phyloP scores from a whole-genome alignment of 2,329 filamentous ascomycete species.

The Phialophora tarda region DNA sequence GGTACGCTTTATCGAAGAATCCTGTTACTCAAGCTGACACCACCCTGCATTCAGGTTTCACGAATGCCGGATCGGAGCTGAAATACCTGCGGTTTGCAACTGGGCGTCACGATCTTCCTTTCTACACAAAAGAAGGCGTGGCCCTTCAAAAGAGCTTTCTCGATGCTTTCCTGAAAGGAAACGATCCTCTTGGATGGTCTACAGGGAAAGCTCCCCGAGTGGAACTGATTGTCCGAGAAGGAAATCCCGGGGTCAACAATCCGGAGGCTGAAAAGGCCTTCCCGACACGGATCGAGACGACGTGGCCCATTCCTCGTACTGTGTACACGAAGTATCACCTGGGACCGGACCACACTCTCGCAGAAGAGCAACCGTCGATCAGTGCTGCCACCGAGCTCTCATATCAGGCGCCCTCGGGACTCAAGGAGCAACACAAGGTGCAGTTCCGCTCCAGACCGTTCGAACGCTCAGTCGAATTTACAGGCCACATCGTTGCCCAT shows the following conservation, averaged over 20 bases:
- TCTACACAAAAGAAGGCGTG: conserved; percentile 73
- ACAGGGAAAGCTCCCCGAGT: conserved; percentile 58
- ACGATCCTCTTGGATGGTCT: conserved; percentile 59
- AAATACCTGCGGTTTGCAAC: conserved; percentile 74
- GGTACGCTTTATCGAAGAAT: conserved; percentile 51
- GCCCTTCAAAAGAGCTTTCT: conserved; percentile 71
- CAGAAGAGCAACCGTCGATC: conserved; percentile 49
- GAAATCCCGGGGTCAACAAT: conserved; percentile 70
- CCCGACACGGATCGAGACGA: conserved; percentile 60
- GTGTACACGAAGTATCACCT: conserved; percentile 68
- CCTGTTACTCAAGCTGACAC: too few relatives aligned
- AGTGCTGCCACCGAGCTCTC: conserved; percentile 51
- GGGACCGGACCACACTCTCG: conserved; percentile 45
- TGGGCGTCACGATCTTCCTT: conserved; percentile 72
- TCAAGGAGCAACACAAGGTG: conserved; percentile 60
- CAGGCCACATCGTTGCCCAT: conserved; percentile 69
- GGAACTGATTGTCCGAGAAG: conserved; percentile 66
- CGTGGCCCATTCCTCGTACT: conserved; percentile 72
- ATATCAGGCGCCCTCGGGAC: conserved; percentile 64
- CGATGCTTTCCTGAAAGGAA: conserved; percentile 71
- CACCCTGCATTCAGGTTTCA: conserved; percentile 43
- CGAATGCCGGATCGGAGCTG: conserved; percentile 63
- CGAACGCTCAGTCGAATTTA: conserved; percentile 69
- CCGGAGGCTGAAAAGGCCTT: conserved; percentile 64
- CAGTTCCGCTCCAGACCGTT: conserved; percentile 66